A percentile compares a stretch with the other conserved stretches of the same genome.
Conservation (phyloP, 108 stramenopile genomes). For the Conticribra weissflogii region DNA sequence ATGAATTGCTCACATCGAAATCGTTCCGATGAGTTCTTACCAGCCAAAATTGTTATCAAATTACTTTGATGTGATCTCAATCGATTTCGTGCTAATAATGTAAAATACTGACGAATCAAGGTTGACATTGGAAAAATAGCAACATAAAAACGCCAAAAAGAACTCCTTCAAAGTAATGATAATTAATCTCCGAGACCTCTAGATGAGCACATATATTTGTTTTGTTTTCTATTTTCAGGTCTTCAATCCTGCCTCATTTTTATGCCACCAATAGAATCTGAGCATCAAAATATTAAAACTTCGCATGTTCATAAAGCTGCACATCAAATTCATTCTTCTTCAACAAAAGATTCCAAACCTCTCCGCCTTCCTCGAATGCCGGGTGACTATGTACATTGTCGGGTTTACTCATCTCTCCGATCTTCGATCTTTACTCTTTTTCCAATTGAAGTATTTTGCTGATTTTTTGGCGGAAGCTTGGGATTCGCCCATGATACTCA, state of each 20-base stretch:
- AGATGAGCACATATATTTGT: too few relatives aligned
- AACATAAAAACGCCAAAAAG: too few relatives aligned
- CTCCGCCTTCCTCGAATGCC: slow-evolving; percentile 29
- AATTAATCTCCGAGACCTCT: too few relatives aligned
- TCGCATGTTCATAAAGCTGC: slow-evolving; percentile 41
- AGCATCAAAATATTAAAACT: slow-evolving; percentile 37
- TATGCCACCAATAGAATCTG: slow-evolving; percentile 14
- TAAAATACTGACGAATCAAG: too few relatives aligned
- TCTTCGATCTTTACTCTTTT: slow-evolving; percentile 11
- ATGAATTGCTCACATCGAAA: too few relatives aligned
- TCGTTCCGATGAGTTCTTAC: too few relatives aligned
- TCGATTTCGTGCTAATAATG: too few relatives aligned
- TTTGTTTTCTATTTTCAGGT: too few relatives aligned
- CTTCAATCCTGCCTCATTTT: background rate
- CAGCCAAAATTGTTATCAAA: too few relatives aligned
- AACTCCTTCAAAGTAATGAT: too few relatives aligned
- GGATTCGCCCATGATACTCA: slow-evolving; percentile 40
- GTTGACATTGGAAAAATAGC: too few relatives aligned
- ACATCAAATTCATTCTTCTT: slow-evolving; percentile 38
- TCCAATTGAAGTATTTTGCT: slow-evolving; percentile 44
- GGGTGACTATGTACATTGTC: slow-evolving; percentile 40
- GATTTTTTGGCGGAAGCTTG: slow-evolving; percentile 28
- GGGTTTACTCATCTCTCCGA: slow-evolving; percentile 34
- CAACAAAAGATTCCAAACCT: slow-evolving; percentile 46
- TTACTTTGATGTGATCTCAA: too few relatives aligned